Percentiles rank a stretch among this genome's conserved stretches.
These are phyloP conservation scores for Plenodomus lindquistii DNA, from an alignment of 2,329 filamentous ascomycete species.

Conservation along the genomic window DNA sequence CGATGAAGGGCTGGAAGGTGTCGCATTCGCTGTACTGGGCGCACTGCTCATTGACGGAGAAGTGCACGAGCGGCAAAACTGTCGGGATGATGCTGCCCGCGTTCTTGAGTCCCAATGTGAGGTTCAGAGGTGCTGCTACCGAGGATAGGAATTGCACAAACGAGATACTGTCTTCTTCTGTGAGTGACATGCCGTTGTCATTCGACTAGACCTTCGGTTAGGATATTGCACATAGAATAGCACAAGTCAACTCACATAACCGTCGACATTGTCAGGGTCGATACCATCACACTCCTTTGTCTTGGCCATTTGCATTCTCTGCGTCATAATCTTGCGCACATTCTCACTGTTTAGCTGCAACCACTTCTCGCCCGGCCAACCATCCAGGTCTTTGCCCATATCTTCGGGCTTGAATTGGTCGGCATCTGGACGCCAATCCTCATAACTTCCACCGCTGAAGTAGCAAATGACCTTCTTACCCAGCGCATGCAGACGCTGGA, in stretches of 20 bases:
- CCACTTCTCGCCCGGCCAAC: conserved; percentile 71
- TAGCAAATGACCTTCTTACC: conserved; percentile 72
- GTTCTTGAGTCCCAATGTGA: conserved; percentile 72
- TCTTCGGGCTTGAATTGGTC: conserved; percentile 59
- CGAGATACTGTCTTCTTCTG: conserved; percentile 58
- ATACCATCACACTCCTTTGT: conserved; percentile 69
- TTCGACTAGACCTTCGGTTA: conserved; percentile 49
- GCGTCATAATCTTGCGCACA: conserved; percentile 67
- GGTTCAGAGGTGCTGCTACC: conserved; percentile 57
- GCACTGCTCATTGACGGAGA: conserved; percentile 73
- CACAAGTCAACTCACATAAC: conserved; percentile 53
- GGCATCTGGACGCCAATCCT: conserved; percentile 65
- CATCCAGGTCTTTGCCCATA: conserved; percentile 61
- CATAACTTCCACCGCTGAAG: conserved; percentile 72
- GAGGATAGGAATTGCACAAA: conserved; percentile 65
- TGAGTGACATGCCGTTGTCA: conserved; percentile 65
- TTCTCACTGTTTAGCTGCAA: conserved; percentile 60
- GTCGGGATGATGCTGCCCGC: conserved; percentile 61
- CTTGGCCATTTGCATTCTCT: conserved; percentile 61
- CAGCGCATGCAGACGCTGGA: conserved; percentile 53
- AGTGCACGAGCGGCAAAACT: conserved; percentile 60
- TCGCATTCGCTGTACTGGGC: conserved; percentile 63
- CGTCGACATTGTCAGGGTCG: conserved; percentile 73
- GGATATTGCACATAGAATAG: not conserved
- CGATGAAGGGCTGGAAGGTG: conserved; percentile 61